Percentiles rank a stretch among this genome's conserved stretches.
These are phyloP conservation scores for Tardiomyces blankii DNA, from an alignment of 1,139 yeast genomes.

Conservation along the genomic window DNA sequence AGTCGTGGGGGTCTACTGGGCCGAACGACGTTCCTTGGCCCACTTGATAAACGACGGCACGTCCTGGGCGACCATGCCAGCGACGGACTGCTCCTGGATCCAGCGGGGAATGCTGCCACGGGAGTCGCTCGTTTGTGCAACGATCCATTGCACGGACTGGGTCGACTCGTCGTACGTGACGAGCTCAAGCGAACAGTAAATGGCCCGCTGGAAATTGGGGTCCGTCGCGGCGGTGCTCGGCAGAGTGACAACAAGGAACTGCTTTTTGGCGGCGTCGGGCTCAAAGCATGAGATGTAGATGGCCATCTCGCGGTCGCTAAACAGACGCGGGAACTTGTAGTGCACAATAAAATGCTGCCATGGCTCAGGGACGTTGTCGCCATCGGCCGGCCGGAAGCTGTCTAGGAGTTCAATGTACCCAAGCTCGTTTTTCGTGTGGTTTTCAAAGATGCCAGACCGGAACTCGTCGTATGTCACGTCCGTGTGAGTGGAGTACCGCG, in stretches of 20 bases:
- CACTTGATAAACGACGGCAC: conserved; percentile 53
- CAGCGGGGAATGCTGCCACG: conserved; percentile 58
- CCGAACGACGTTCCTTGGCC: conserved; percentile 16
- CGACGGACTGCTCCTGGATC: conserved; percentile 45
- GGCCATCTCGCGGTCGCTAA: conserved; percentile 43
- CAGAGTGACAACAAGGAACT: conserved; percentile 41
- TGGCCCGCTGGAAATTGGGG: conserved; percentile 19
- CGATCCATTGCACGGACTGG: conserved; percentile 44
- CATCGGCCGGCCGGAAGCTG: conserved; percentile 16
- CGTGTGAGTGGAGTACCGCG: conserved; percentile 29
- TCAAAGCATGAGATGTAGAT: conserved; percentile 42
- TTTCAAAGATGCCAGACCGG: conserved; percentile 17
- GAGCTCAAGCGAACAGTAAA: conserved; percentile 50
- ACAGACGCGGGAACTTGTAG: conserved; percentile 41
- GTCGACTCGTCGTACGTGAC: conserved; percentile 28
- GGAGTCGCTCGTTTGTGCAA: conserved; percentile 56
- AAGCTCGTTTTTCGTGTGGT: conserved; percentile 29
- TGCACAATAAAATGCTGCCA: conserved; percentile 22
- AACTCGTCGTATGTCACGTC: conserved; percentile 18
- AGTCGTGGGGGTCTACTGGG: too few relatives aligned
- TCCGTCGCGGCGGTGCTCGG: conserved; percentile 27
- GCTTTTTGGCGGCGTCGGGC: conserved; percentile 21
- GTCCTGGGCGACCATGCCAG: conserved; percentile 51
- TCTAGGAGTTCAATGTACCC: conserved; percentile 30
- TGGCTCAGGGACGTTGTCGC: conserved; percentile 11